Conservation (phyloP, 805 yeast species). For the Hyphopichia homilentoma region DNA sequence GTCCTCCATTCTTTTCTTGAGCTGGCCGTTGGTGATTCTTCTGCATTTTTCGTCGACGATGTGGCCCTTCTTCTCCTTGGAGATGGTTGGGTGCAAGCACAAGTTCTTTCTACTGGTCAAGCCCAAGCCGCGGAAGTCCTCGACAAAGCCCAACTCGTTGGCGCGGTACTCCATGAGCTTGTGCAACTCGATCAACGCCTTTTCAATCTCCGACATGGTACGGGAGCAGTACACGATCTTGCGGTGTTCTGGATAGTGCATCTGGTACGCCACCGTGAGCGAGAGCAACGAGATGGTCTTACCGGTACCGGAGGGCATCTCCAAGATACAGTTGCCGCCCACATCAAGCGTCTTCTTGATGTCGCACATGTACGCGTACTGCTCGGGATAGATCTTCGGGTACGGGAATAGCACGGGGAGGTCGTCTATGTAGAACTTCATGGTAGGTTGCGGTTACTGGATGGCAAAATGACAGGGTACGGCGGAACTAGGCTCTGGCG, state of each 20-base stretch:
- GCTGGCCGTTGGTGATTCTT: slow-evolving; percentile 87
- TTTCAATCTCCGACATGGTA: slow-evolving; percentile 98
- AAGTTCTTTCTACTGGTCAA: slow-evolving; percentile 91
- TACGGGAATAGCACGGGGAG: slow-evolving; percentile 94
- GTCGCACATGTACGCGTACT: slow-evolving; percentile 96
- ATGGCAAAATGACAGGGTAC: too few species aligned
- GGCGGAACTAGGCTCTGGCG: too few species aligned
- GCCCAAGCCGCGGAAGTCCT: slow-evolving; percentile 92
- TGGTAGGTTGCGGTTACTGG: too few species aligned
- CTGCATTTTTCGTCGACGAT: slow-evolving; percentile 97
- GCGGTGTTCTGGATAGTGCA: slow-evolving; percentile 90
- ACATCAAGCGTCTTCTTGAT: slow-evolving; percentile 90
- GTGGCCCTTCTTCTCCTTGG: slow-evolving; percentile 84
- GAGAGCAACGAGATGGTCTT: slow-evolving; percentile 91
- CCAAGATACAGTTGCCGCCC: slow-evolving; percentile 94
- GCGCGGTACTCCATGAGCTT: slow-evolving; percentile 84
- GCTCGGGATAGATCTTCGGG: slow-evolving; percentile 96
- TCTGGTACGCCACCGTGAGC: slow-evolving; percentile 90
- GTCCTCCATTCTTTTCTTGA: slow-evolving; percentile 59
- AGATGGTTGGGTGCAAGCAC: slow-evolving; percentile 84
- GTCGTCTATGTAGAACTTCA: slow-evolving; percentile 91
- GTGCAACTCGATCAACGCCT: slow-evolving; percentile 88
- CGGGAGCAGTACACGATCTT: slow-evolving; percentile 97
- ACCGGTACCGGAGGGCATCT: slow-evolving; percentile 99
- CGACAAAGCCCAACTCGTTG: slow-evolving; percentile 77